Evolutionary conservation across 768 basidiomycete species (phyloP).

Genomic region (Lenzites betulinus): DNA sequence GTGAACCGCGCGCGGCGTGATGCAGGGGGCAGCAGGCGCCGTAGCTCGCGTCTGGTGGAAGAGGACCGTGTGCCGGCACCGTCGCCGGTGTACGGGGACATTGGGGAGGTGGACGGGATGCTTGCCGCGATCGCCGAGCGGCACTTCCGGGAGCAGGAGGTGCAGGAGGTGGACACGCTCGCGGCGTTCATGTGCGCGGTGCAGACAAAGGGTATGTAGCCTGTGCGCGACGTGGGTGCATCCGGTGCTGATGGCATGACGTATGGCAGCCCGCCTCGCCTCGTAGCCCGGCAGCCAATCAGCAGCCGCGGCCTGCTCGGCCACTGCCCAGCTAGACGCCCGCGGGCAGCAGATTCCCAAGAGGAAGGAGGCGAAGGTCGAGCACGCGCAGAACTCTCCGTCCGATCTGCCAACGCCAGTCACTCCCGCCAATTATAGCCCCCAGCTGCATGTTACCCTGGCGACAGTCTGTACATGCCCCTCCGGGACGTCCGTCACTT

Average conservation of each 20-base stretch:
- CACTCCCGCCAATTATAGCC: neutral
- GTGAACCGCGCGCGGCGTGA: conserved; percentile 57
- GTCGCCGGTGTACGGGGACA: conserved; percentile 69
- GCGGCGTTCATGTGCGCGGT: conserved; percentile 79
- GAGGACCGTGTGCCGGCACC: conserved; percentile 47
- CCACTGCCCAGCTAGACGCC: neutral
- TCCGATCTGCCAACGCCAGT: conserved; percentile 7
- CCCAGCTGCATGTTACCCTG: conserved; percentile 5
- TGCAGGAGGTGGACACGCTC: conserved; percentile 81
- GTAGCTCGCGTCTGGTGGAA: conserved; percentile 74
- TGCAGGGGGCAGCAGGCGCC: conserved; percentile 55
- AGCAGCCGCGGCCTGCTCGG: conserved; percentile 8
- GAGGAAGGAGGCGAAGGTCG: neutral
- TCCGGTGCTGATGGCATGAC: neutral
- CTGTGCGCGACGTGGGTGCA: neutral
- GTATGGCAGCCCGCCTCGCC: conserved; percentile 9
- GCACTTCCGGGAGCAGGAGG: conserved; percentile 67
- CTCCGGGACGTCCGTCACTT: neutral
- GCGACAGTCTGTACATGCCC: conserved; percentile 17
- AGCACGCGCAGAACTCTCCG: neutral
- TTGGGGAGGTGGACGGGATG: conserved; percentile 64
- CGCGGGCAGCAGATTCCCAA: neutral
- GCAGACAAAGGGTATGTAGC: conserved; percentile 44
- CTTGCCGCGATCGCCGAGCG: conserved; percentile 70
- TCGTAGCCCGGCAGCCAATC: conserved; percentile 17